phyloP scores from a whole-genome alignment of 2,329 filamentous ascomycete species.

The Teratosphaeria gauchensis region DNA sequence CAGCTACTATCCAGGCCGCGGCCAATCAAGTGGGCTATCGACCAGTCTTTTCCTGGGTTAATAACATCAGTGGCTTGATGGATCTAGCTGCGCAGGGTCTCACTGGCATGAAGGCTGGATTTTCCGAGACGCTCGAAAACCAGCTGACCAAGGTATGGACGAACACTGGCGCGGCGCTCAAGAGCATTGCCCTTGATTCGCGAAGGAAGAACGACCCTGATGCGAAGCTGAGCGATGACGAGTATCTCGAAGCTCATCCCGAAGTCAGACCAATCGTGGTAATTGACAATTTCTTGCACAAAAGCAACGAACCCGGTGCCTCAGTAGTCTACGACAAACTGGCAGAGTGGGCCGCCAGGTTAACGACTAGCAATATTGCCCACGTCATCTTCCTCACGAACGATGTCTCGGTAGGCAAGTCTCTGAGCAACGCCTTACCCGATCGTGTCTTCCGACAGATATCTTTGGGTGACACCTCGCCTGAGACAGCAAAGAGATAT shows the following conservation, averaged over 20 bases:
- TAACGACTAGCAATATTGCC: conserved; percentile 80
- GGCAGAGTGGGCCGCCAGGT: conserved; percentile 74
- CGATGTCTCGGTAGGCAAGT: conserved; percentile 80
- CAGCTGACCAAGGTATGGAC: conserved; percentile 84
- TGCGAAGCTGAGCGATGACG: conserved; percentile 63
- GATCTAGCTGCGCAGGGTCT: conserved; percentile 90
- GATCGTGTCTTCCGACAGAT: conserved; percentile 85
- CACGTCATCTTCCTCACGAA: conserved; percentile 92
- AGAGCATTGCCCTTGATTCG: conserved; percentile 60
- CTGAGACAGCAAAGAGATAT: conserved; percentile 78
- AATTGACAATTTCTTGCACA: conserved; percentile 85
- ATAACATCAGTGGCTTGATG: conserved; percentile 83
- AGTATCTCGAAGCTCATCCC: conserved; percentile 81
- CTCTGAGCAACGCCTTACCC: conserved; percentile 74
- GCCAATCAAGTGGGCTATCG: conserved; percentile 79
- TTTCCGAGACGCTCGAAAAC: conserved; percentile 83
- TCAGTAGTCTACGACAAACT: conserved; percentile 43
- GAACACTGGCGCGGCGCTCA: conserved; percentile 70
- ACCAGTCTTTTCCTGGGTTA: conserved; percentile 93
- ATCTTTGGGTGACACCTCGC: conserved; percentile 71
- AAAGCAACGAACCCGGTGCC: conserved; percentile 41
- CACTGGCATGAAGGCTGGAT: conserved; percentile 86
- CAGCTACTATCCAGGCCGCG: conserved; percentile 70
- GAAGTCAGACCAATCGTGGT: conserved; percentile 75
- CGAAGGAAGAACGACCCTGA: conserved; percentile 67